Conservation (phyloP, 495 filamentous ascomycete species). For the Xylaria cubensis region DNA sequence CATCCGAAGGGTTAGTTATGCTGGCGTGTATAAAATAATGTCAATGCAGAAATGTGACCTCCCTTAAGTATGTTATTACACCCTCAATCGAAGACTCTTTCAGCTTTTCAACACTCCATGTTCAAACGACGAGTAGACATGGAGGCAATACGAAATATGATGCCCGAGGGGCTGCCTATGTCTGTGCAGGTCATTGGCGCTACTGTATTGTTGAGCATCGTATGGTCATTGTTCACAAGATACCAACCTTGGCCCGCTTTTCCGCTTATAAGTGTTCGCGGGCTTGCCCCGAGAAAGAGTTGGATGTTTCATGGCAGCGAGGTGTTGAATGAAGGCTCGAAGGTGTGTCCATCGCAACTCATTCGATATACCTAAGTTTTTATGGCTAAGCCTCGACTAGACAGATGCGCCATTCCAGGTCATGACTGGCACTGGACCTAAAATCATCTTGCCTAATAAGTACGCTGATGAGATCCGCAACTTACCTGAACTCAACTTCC, state of each 20-base stretch:
- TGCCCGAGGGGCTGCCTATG: slow-evolving; percentile 37
- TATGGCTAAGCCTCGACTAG: slow-evolving; percentile 2
- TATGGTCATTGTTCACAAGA: slow-evolving; percentile 36
- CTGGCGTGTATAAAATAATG: slow-evolving; percentile 14
- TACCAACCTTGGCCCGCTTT: slow-evolving; percentile 37
- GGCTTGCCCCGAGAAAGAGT: slow-evolving; percentile 34
- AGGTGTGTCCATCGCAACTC: slow-evolving; percentile 24
- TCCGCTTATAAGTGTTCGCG: slow-evolving; percentile 36
- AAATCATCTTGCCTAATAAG: slow-evolving; percentile 55
- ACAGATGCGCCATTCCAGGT: slow-evolving; percentile 39
- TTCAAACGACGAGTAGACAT: slow-evolving; percentile 15
- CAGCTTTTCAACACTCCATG: not conserved
- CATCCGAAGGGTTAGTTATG: slow-evolving; percentile 15
- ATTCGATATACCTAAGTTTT: not conserved
- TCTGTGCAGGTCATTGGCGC: slow-evolving; percentile 35
- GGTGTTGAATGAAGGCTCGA: slow-evolving; percentile 32
- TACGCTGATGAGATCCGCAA: slow-evolving; percentile 59
- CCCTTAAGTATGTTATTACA: not conserved
- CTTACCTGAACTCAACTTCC: slow-evolving; percentile 47
- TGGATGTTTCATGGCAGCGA: slow-evolving; percentile 35
- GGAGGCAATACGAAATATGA: slow-evolving; percentile 34
- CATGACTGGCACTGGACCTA: slow-evolving; percentile 40
- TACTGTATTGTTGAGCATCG: slow-evolving; percentile 33
- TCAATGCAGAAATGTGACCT: not conserved
- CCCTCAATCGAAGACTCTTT: not conserved